Base-by-base conservation (phyloP, 768 basidiomycete species). In the Termitomyces sp. region DNA sequence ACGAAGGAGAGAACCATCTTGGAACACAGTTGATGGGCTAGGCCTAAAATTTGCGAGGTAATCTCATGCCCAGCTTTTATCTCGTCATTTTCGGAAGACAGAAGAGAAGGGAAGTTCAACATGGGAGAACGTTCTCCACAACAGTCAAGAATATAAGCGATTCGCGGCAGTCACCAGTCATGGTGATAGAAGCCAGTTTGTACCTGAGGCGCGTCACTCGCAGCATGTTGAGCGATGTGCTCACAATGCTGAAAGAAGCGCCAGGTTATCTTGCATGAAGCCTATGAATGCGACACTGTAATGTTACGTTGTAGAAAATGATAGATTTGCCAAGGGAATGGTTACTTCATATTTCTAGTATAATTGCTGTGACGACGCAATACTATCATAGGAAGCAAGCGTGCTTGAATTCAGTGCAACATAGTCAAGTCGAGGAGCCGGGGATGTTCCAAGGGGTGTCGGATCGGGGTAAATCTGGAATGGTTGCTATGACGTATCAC, bases 1-100 rank as follows among this genome's bases (percentile, higher is more conserved):
- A 53, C 26, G 17, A 53, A 45, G 42, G 12, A 38, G 28, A 47
- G 34, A 43, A 32, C 10, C 58, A 58, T 58, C 15, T 41, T 14
- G 19, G 10, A n/a, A 4, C 15, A 51, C 34, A 54, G 2, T 46
- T 14, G 10, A 32, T 10, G 30, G 46, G 9, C 15, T 8, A 22
- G 40, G 38, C n/a, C 7, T 46, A n/a, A 5, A 35, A 34, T 19
- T 38, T 26, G 11, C 3, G 28, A 49, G 28, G 14, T 17, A 12
- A 14, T 32, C 2, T 22, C 26, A 34, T 37, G 22, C 22, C 9
- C 19, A 14, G 35, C 30, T 51, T 58, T 55, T 58, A 58, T 54
- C 35, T 43, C 14, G 30, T 49, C 21, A 12, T 11, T 1, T 26
- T 17, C 11, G 14, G 35, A 40, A 49, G 42, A 37, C 21, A n/a